Evolutionary conservation across 208 protist genomes (phyloP).

Genomic region (Leishmania major): DNA sequence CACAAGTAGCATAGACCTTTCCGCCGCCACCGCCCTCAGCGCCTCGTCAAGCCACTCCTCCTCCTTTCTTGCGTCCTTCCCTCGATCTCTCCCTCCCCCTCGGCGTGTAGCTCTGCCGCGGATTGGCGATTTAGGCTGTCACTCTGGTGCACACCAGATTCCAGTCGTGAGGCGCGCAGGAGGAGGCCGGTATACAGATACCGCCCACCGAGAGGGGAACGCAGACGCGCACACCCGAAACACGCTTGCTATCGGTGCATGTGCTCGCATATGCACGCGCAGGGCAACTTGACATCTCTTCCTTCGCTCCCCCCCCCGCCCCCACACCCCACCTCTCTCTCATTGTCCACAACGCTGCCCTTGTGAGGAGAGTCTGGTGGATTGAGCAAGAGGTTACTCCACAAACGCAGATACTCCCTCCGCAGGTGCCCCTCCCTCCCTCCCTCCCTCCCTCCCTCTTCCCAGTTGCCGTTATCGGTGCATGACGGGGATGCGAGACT

Average conservation of each 20-base stretch:
- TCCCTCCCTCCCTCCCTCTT: not conserved
- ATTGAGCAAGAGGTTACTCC: not conserved
- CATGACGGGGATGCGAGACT: conserved; percentile 24
- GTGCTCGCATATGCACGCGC: not conserved
- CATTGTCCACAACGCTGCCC: not conserved
- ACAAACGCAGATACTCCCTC: not conserved
- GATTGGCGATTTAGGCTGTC: too few species aligned
- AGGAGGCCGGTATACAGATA: too few species aligned
- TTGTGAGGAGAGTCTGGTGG: not conserved
- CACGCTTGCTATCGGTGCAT: not conserved
- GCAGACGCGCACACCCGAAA: too few species aligned
- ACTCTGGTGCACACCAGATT: too few species aligned
- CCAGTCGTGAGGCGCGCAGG: too few species aligned
- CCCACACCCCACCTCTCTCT: not conserved
- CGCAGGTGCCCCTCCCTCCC: not conserved
- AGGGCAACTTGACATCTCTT: not conserved
- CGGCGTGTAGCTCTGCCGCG: too few species aligned
- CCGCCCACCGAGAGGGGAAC: too few species aligned
- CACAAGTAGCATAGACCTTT: not conserved
- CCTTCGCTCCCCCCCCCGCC: not conserved
- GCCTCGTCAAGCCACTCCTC: too few species aligned
- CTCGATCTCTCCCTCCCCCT: not conserved
- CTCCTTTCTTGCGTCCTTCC: too few species aligned
- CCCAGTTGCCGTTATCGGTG: not conserved
- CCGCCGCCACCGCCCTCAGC: not conserved